Evolutionary conservation across 2,329 filamentous ascomycete species (phyloP), one percentile per base, ranked within the genome.

Genomic region (Ophiocordyceps australis): DNA sequence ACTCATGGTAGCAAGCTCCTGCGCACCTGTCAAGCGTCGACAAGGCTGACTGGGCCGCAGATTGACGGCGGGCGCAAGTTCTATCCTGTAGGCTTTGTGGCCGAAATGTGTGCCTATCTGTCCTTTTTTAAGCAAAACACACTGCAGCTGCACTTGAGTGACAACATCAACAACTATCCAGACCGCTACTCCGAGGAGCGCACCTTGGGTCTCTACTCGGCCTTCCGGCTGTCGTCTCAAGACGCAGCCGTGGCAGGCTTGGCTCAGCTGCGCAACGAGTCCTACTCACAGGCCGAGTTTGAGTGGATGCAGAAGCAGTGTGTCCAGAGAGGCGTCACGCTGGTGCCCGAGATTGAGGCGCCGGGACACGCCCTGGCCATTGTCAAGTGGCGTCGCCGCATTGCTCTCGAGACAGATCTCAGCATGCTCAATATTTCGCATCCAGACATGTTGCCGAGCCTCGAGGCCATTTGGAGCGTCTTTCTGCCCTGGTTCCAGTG

Each of bases 51-150:
- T n/a, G n/a, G n/a, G n/a, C n/a, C n/a, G n/a, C n/a, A n/a, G n/a
- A n/a, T n/a, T 4, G 66, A 72, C 28, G 55, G 47, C 4, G 66
- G 54, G 1, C 54, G 65, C 3, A 62, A 70, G 36, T 71, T 57
- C 39, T 71, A 70, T 34, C 57, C 65, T 1, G 46, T 53, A 6
- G 47, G 55, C 10, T 70, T 67, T 32, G 36, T 71, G 11, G 49
- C 55, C 21, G 64, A 70, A n/a, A 45, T 71, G 33, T 71, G 66
- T 41, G 54, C 57, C 0, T 71, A 69, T 40, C 58, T 66, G 32
- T 69, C 64, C 16, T 70, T 64, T 38, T 71, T 66, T 47, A 72
- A 71, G 36, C 57, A 69, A 33, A 69, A 67, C 32, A 57, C 57
- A 2, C 61, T 71, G 27, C 66, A 71, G 23, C 41, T 70, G 12